Evolutionary conservation across 2,329 filamentous ascomycete species (phyloP), one percentile per base, ranked within the genome.

Genomic region (Conoideocrella luteorostrata): DNA sequence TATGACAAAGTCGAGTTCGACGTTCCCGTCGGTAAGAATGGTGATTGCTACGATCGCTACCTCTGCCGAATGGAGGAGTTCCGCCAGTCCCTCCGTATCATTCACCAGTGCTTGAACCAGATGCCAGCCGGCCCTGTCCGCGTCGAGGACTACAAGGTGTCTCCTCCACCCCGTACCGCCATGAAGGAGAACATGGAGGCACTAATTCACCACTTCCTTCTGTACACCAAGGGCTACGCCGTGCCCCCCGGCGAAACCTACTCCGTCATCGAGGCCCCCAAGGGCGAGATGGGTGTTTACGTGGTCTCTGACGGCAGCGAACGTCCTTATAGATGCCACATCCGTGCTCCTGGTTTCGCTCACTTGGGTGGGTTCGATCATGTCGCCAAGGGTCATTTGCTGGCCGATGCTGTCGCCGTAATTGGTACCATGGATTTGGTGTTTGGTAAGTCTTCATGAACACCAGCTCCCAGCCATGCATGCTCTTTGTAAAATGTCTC

Each of bases 141-240:
- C 55, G 88, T 96, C 33, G 93, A 98, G 70, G 93, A 98, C 70
- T 98, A 97, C 82, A 98, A 98, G 80, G 80, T 98, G 60, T 86
- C 88, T 3, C 93, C 93, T 18, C 93, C 93, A 50, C 94, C 93
- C n/a, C 84, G 93, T 61, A 77, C 88, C 35, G 93, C 93, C 60
- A 98, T 98, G 93, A 98, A 98, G 80, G 93, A 98, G 80, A 98
- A 98, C 75, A 98, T 98, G 94, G 93, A 98, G 73, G 90, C 93
- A 30, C 80, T 98, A 34, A 98, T 98, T 64, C 93, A 98, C 73
- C 93, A 98, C 75, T 98, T 98, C 78, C 72, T 98, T 53, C 82
- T 98, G 43, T 98, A 91, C 75, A 97, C 90, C 67, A 98, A 98
- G 79, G 93, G 93, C 47, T 98, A 98, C 69, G 80, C 88, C 35